These are phyloP conservation scores for Colletotrichum eremochloae DNA, from an alignment of 2,329 filamentous ascomycete genomes.

Conservation along the genomic window DNA sequence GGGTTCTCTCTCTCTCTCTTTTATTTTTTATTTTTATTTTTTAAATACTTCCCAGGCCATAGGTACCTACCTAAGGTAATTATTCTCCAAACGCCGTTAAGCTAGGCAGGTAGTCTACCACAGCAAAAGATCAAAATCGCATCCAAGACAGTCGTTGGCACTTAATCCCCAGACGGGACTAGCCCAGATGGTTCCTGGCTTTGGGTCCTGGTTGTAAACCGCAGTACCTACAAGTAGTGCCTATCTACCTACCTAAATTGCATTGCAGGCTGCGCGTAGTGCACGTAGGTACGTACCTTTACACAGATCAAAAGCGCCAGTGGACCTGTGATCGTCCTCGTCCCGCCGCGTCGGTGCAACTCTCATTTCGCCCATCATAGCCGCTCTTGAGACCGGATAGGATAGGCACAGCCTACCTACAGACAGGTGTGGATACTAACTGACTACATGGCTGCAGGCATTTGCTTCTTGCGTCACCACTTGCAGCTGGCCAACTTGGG, in stretches of 20 bases:
- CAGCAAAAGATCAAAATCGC: neutral
- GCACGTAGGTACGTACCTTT: neutral
- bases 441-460: constrained; percentile 12
- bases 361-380: constrained; percentile 28
- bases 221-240: too few species aligned
- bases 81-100: constrained; percentile 15
- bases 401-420: too few species aligned
- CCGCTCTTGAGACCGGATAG: neutral
- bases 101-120: neutral
- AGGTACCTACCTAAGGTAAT: too few species aligned
- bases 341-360: constrained; percentile 32
- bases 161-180: neutral
- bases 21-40: neutral
- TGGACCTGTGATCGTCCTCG: constrained; percentile 14
- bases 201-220: neutral
- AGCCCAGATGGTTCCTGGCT: constrained; percentile 5
- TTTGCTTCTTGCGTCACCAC: neutral
- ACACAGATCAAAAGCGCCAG: neutral
- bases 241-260: too few species aligned
- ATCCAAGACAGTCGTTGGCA: neutral
- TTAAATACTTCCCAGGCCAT: neutral
- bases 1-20: too few species aligned
- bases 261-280: too few species aligned
- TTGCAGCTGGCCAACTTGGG: neutral
- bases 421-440: neutral